phyloP scores from a whole-genome alignment of 805 yeast genomes.

The Ogataea philodendri region DNA sequence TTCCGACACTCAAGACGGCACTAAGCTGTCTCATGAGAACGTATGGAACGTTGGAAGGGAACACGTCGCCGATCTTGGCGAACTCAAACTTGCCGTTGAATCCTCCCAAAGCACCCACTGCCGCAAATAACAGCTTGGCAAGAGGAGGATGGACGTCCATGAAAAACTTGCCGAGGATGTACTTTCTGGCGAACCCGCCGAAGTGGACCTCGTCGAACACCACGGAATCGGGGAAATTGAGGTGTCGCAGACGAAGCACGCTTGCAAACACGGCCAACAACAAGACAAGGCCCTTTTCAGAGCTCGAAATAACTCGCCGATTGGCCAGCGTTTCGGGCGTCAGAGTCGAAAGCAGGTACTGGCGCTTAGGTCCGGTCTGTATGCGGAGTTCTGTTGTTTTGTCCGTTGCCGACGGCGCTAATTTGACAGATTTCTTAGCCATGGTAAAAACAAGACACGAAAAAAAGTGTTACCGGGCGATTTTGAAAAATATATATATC shows the following conservation, averaged over 20 bases:
- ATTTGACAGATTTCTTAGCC: constrained; percentile 8
- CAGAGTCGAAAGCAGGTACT: constrained; percentile 53
- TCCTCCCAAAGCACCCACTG: constrained; percentile 64
- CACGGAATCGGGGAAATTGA: constrained; percentile 74
- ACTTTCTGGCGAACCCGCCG: constrained; percentile 95
- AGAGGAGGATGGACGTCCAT: constrained; percentile 91
- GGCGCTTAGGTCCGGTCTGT: constrained; percentile 51
- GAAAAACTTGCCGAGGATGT: constrained; percentile 67
- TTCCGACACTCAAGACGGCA: constrained; percentile 65
- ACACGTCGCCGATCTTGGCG: constrained; percentile 61
- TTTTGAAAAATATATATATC: neutral
- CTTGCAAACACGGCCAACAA: constrained; percentile 46
- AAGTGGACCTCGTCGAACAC: constrained; percentile 98
- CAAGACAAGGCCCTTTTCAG: constrained; percentile 42
- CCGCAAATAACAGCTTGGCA: constrained; percentile 78
- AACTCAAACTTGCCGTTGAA: constrained; percentile 70
- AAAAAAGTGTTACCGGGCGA: constrained; percentile 1
- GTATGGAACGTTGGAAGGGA: constrained; percentile 61
- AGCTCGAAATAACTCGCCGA: constrained; percentile 39
- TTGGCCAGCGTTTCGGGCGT: constrained; percentile 37
- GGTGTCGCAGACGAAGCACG: constrained; percentile 56
- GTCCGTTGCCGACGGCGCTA: constrained; percentile 7
- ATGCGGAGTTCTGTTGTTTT: constrained; percentile 43
- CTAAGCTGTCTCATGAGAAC: constrained; percentile 68
- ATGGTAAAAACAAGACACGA: constrained; percentile 13